These are phyloP conservation scores for Suhomyces faveliae DNA, from an alignment of 805 yeast genomes.

Conservation along the genomic window DNA sequence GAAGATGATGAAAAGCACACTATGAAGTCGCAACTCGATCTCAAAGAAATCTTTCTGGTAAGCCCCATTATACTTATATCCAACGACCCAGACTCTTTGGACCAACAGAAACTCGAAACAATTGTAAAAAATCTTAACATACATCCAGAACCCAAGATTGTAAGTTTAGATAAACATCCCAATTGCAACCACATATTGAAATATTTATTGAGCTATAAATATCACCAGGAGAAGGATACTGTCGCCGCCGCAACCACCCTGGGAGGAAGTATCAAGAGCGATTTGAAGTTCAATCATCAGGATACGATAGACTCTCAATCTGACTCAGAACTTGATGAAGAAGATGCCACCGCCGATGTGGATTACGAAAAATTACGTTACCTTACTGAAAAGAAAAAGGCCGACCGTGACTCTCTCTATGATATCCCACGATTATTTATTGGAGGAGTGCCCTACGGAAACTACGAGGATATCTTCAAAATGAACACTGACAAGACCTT, in stretches of 20 bases:
- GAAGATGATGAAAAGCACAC: not conserved
- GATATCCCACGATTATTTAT: conserved; percentile 35
- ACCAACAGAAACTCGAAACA: conserved; percentile 14
- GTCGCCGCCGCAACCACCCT: not conserved
- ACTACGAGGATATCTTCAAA: conserved; percentile 23
- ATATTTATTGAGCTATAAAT: conserved; percentile 22
- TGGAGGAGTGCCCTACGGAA: conserved; percentile 33
- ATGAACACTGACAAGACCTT: conserved; percentile 21
- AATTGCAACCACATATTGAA: conserved; percentile 21
- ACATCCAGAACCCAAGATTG: conserved; percentile 33
- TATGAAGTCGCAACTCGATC: conserved; percentile 18
- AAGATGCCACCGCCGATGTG: conserved; percentile 4
- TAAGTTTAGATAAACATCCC: conserved; percentile 34
- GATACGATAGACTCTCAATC: conserved; percentile 5
- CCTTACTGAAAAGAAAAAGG: not conserved
- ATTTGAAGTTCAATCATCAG: conserved; percentile 7
- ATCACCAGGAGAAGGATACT: conserved; percentile 5
- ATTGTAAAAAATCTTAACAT: conserved; percentile 24
- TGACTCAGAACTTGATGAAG: conserved; percentile 9
- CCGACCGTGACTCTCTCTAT: conserved; percentile 4
- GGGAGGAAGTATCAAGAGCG: conserved; percentile 6
- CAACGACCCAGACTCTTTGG: conserved; percentile 19
- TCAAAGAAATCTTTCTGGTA: conserved; percentile 33
- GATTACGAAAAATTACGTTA: conserved; percentile 1
- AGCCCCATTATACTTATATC: conserved; percentile 28